Evolutionary conservation across 1,284 basidiomycete genomes (phyloP).

Genomic region (Coniophora puteana): DNA sequence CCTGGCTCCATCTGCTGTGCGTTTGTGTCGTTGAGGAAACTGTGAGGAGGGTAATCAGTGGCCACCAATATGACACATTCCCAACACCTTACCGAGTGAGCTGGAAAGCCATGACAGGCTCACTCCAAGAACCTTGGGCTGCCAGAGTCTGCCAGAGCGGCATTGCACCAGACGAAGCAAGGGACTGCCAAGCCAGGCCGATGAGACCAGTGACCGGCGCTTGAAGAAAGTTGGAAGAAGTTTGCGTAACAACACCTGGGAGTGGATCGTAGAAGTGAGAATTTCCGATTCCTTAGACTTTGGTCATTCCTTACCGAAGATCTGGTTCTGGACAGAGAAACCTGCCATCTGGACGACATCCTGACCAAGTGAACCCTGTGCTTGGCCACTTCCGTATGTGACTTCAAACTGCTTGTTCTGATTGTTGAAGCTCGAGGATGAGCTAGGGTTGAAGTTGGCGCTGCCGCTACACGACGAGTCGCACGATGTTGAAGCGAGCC

Average conservation of each 20-base stretch:
- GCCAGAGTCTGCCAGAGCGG: conserved; percentile 55
- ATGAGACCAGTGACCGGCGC: conserved; percentile 42
- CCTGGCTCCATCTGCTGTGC: conserved; percentile 36
- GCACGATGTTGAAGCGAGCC: conserved; percentile 33
- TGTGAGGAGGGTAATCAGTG: conserved; percentile 2
- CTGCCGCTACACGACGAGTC: conserved; percentile 18
- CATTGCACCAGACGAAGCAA: conserved; percentile 37
- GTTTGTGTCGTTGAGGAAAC: conserved; percentile 30
- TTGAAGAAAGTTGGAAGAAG: conserved; percentile 17
- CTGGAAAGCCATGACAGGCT: conserved; percentile 43
- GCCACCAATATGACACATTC: conserved; percentile 2
- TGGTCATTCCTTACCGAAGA: conserved; percentile 30
- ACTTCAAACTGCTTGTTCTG: conserved; percentile 37
- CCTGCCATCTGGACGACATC: conserved; percentile 53
- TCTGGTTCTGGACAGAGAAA: conserved; percentile 39
- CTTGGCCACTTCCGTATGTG: conserved; percentile 54
- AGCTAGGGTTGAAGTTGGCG: conserved; percentile 18
- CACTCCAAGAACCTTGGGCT: conserved; percentile 28
- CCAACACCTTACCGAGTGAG: conserved; percentile 30
- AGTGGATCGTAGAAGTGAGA: neutral
- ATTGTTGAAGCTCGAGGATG: conserved; percentile 26
- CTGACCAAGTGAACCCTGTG: conserved; percentile 41
- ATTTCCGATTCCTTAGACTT: neutral
- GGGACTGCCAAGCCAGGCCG: conserved; percentile 45
- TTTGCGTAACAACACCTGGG: conserved; percentile 20